Conservation (phyloP, 2,329 filamentous ascomycete genomes). For the Cladophialophora chaetospira region DNA sequence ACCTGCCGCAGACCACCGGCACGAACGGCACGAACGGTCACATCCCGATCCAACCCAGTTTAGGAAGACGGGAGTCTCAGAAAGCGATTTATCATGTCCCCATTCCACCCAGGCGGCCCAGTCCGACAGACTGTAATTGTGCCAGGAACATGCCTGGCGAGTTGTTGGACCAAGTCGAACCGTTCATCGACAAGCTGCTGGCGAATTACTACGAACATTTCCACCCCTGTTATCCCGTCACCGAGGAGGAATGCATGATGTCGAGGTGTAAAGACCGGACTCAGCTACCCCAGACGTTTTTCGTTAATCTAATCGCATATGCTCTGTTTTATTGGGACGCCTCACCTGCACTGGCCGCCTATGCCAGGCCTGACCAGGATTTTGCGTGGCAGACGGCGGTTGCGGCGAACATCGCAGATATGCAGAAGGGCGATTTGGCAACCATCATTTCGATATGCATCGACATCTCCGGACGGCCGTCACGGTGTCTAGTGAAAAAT, state of each 20-base stretch:
- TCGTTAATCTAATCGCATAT: constrained; percentile 61
- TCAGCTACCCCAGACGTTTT: constrained; percentile 55
- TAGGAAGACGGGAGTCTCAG: constrained; percentile 37
- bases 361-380: constrained; percentile 58
- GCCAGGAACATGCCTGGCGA: constrained; percentile 55
- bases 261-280: constrained; percentile 54
- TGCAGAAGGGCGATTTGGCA: constrained; percentile 60
- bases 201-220: constrained; percentile 57
- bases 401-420: constrained; percentile 59
- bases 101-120: constrained; percentile 36
- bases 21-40: constrained; percentile 29
- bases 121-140: constrained; percentile 45
- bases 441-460: constrained; percentile 61
- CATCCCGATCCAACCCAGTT: constrained; percentile 34
- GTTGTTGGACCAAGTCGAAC: constrained; percentile 61
- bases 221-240: constrained; percentile 63
- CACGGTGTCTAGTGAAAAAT: constrained; percentile 40
- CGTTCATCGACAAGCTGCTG: constrained; percentile 55
- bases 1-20: constrained; percentile 49
- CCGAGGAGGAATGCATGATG: constrained; percentile 59
- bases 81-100: constrained; percentile 49
- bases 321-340: constrained; percentile 61
- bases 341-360: constrained; percentile 46
- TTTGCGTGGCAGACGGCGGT: constrained; percentile 66
- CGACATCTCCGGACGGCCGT: constrained; percentile 61